Base-by-base conservation (phyloP, 2,329 filamentous ascomycete species). In the Aspergillus floridensis region DNA sequence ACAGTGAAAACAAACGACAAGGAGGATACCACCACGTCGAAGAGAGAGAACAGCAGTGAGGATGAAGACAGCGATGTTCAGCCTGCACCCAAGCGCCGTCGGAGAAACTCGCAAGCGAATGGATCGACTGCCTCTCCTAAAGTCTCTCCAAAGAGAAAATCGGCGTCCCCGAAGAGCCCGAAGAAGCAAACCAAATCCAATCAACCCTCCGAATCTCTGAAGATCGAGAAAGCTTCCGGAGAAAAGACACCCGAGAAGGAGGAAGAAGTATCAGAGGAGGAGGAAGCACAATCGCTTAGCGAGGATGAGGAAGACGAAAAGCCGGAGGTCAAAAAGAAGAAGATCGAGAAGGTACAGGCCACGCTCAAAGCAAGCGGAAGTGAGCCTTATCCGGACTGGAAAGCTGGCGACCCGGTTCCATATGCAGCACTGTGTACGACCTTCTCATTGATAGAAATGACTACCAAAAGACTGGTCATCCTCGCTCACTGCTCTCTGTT, bases 321-420 rank as follows among this genome's bases (percentile, higher is more conserved):
- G 70, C 87, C 91, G 2, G 86, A 88, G 65, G 76, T 87, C 50
- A 86, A 86, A 53, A 88, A 86, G 47, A 93, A 96, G 75, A 88
- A 87, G 50, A 87, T 91, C 49, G 86, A 93, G 74, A 91, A 91
- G 74, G 85, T 93, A 11, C 92, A 96, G 73, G 86, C 86, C 8
- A 90, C 88, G 51, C 79, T 96, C 59, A 87, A 87, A 70, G 80
- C 84, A 19, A 85, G 83, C 54, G 81, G 77, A 44, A 89, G 92
- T 65, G 90, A 96, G 69, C 87, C 90, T n/a, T 98, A 93, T 75
- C 93, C 93, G 0, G 93, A 99, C 76, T 99, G 95, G 95, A 90
- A 92, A 73, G 80, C 89, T 50, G 93, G 93, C 50, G 85, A 90
- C 51, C 91, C 93, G 11, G 93, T 97, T 1, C 95, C 95, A 0